A percentile compares a stretch with the other conserved stretches of the same genome.
phyloP scores from a whole-genome alignment of 306 rosid species.

The Benincasa hispida region DNA sequence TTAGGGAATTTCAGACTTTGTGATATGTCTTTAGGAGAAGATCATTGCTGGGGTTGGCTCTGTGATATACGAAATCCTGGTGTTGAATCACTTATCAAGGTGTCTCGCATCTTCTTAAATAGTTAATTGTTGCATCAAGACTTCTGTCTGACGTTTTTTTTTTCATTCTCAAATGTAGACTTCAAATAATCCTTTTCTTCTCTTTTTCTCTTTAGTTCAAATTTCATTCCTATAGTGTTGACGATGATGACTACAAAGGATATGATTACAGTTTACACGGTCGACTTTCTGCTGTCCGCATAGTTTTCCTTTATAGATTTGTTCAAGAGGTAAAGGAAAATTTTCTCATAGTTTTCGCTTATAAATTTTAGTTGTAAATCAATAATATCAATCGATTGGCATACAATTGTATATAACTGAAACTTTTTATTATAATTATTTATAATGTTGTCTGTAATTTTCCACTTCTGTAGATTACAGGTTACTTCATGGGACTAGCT shows the following conservation, averaged over 20 bases:
- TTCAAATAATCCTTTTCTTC: constrained; percentile 1
- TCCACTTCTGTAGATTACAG: constrained; percentile 48
- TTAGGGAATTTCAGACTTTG: constrained; percentile 84
- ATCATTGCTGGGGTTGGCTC: constrained; percentile 90
- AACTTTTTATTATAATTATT: not conserved
- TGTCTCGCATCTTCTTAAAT: constrained; percentile 1
- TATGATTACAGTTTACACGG: constrained; percentile 79
- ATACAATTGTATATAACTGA: not conserved
- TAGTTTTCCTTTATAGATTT: constrained; percentile 88
- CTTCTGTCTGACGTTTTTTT: not conserved
- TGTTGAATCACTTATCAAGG: constrained; percentile 90
- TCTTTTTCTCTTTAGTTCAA: constrained; percentile 58
- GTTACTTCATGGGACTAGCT: constrained; percentile 91
- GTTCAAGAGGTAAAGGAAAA: constrained; percentile 75
- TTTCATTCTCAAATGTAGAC: constrained; percentile 1
- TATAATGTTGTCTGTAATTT: not conserved
- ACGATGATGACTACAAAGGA: constrained; percentile 88
- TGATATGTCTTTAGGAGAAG: constrained; percentile 67
- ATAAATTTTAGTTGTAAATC: constrained; percentile 8
- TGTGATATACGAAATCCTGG: constrained; percentile 97
- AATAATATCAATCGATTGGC: not conserved
- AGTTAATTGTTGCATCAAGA: constrained; percentile 11
- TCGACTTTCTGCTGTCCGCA: constrained; percentile 94
- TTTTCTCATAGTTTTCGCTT: not conserved
- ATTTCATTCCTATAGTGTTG: constrained; percentile 71